A percentile compares a stretch with the other conserved stretches of the same genome.
Conservation (phyloP, 345 rosid species). For the Salix koriyanagi region DNA sequence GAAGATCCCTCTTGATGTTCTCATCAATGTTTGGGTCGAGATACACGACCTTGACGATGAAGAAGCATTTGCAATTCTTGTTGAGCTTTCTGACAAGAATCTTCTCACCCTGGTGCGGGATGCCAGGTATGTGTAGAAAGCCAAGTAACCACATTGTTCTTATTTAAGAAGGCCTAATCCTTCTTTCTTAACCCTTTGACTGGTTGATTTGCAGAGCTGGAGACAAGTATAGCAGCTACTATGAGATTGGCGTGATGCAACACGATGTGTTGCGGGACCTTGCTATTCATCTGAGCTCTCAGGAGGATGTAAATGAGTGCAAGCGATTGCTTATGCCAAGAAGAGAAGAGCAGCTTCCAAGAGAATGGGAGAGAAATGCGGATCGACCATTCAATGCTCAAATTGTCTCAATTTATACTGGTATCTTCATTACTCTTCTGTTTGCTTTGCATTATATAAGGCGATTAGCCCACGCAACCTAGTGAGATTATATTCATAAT, state of each 20-base stretch:
- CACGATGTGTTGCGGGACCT: slow-evolving; percentile 93
- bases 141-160: background rate
- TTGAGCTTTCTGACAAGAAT: slow-evolving; percentile 70
- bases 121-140: slow-evolving; percentile 38
- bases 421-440: slow-evolving; percentile 16
- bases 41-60: slow-evolving; percentile 53
- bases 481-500: background rate
- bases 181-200: background rate
- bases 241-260: slow-evolving; percentile 67
- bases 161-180: background rate
- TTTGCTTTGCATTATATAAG: background rate
- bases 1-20: slow-evolving; percentile 80
- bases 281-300: slow-evolving; percentile 56
- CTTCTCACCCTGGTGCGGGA: slow-evolving; percentile 83
- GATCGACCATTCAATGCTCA: slow-evolving; percentile 59
- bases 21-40: slow-evolving; percentile 86
- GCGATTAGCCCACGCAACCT: background rate
- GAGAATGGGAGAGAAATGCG: slow-evolving; percentile 74
- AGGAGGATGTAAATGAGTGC: slow-evolving; percentile 42
- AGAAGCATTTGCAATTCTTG: slow-evolving; percentile 59
- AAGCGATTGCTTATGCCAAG: slow-evolving; percentile 65
- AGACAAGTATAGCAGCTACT: slow-evolving; percentile 57
- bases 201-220: slow-evolving; percentile 55
- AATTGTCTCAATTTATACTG: slow-evolving; percentile 82
- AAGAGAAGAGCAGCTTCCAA: slow-evolving; percentile 57